Evolutionary conservation across 208 protist genomes (phyloP).

Genomic region (Acanthamoeba sp.): DNA sequence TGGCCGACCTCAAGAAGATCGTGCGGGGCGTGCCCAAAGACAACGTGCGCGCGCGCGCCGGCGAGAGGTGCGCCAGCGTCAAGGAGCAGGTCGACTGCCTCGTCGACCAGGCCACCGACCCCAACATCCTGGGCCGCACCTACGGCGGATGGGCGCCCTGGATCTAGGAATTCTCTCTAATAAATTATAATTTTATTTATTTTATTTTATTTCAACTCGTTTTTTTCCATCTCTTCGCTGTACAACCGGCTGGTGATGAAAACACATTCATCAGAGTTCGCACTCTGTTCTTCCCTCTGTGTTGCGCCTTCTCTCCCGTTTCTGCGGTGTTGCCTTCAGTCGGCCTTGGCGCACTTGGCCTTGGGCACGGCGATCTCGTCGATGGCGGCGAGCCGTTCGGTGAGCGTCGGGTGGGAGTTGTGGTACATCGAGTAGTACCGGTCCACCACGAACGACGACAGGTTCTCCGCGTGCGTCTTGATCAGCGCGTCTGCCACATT

Average conservation of each 20-base stretch:
- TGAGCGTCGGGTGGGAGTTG: constrained; percentile 90
- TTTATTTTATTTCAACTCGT: too few species aligned
- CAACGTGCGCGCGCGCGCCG: constrained; percentile 81
- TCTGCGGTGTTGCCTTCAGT: not conserved
- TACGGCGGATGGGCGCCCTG: constrained; percentile 86
- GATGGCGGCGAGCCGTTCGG: constrained; percentile 91
- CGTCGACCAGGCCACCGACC: constrained; percentile 92
- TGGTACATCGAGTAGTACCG: constrained; percentile 89
- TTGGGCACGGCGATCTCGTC: constrained; percentile 61
- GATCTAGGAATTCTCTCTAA: constrained; percentile 69
- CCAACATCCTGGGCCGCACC: constrained; percentile 90
- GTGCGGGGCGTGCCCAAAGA: constrained; percentile 78
- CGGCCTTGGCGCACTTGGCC: constrained; percentile 16
- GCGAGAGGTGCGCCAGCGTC: constrained; percentile 52
- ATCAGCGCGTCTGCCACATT: constrained; percentile 26
- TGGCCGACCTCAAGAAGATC: constrained; percentile 75
- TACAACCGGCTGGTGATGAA: too few species aligned
- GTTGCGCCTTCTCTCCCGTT: too few species aligned
- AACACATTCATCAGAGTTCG: too few species aligned
- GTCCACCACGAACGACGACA: constrained; percentile 78
- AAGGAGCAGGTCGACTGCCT: constrained; percentile 89
- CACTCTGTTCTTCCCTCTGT: too few species aligned
- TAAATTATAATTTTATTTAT: too few species aligned
- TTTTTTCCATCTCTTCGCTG: too few species aligned
- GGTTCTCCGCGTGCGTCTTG: constrained; percentile 43